Conservation (phyloP, 164 flowering plant species). For the Santalum album region DNA sequence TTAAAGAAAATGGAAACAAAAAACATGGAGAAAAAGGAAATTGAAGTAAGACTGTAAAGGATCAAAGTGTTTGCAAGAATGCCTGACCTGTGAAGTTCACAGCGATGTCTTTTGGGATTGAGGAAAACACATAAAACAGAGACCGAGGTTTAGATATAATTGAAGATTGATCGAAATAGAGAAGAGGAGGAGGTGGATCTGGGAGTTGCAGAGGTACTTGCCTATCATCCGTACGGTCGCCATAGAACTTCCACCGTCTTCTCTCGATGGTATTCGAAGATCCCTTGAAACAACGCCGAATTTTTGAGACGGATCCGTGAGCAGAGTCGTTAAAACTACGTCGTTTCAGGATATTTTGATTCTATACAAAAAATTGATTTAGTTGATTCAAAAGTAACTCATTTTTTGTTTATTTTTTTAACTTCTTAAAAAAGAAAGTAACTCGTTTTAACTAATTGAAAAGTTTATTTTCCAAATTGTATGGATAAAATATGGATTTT, state of each 20-base stretch:
- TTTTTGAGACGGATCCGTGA: no score
- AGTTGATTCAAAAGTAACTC: no score
- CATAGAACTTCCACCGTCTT: no score
- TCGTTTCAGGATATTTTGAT: no score
- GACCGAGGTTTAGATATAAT: not conserved
- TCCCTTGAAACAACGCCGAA: no score
- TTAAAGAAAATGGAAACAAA: not conserved
- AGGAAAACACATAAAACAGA: slow-evolving; percentile 1
- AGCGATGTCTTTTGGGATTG: slow-evolving; percentile 61
- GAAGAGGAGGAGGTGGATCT: not conserved
- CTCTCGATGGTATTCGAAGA: not conserved
- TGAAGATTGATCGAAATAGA: not conserved
- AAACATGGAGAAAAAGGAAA: not conserved
- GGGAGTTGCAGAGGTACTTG: slow-evolving; percentile 22
- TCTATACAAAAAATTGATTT: no score
- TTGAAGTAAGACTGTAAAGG: not conserved
- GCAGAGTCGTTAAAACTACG: no score
- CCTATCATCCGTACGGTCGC: slow-evolving; percentile 73
- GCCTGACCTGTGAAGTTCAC: slow-evolving; percentile 91
- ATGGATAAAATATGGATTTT: no score
- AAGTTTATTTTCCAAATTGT: no score
- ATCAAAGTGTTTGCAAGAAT: slow-evolving; percentile 21
- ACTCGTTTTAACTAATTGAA: no score
- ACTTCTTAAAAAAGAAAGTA: no score
- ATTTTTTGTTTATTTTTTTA: no score